phyloP scores from a whole-genome alignment of 2,329 filamentous ascomycete species.

The Didymella arachidicola region DNA sequence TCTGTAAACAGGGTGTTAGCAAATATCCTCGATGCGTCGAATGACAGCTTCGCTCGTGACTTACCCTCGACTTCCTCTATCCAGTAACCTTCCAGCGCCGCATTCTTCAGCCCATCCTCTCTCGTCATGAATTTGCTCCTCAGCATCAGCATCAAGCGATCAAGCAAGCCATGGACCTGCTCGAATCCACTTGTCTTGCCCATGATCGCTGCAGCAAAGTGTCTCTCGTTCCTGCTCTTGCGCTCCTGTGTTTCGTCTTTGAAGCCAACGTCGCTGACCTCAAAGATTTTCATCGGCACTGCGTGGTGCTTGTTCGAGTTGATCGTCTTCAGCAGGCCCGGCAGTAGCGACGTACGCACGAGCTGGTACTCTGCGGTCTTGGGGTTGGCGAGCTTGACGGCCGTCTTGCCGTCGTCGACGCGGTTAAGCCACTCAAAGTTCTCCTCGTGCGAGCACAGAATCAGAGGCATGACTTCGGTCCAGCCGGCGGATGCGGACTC shows the following conservation, averaged over 20 bases:
- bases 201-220: slow-evolving; percentile 96
- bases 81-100: slow-evolving; percentile 79
- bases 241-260: slow-evolving; percentile 85
- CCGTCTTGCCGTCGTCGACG: slow-evolving; percentile 82
- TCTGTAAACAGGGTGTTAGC: slow-evolving; percentile 56
- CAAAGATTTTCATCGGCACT: slow-evolving; percentile 91
- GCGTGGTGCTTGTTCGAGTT: slow-evolving; percentile 90
- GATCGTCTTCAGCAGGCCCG: slow-evolving; percentile 90
- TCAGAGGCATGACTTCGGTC: slow-evolving; percentile 95
- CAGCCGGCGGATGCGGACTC: slow-evolving; percentile 95
- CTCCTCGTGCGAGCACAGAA: slow-evolving; percentile 96
- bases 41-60: slow-evolving; percentile 25
- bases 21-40: not conserved
- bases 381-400: slow-evolving; percentile 86
- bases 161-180: slow-evolving; percentile 90
- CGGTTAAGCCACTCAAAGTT: slow-evolving; percentile 97
- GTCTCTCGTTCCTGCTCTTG: slow-evolving; percentile 86
- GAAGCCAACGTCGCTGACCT: slow-evolving; percentile 89
- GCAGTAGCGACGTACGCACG: slow-evolving; percentile 84
- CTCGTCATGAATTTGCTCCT: slow-evolving; percentile 79
- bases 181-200: slow-evolving; percentile 96
- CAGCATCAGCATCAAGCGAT: slow-evolving; percentile 92
- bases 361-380: slow-evolving; percentile 95
- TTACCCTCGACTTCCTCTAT: slow-evolving; percentile 86
- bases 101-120: slow-evolving; percentile 68